Evolutionary conservation across 2,329 filamentous ascomycete species (phyloP).

Genomic region (Spiromastix sp.): DNA sequence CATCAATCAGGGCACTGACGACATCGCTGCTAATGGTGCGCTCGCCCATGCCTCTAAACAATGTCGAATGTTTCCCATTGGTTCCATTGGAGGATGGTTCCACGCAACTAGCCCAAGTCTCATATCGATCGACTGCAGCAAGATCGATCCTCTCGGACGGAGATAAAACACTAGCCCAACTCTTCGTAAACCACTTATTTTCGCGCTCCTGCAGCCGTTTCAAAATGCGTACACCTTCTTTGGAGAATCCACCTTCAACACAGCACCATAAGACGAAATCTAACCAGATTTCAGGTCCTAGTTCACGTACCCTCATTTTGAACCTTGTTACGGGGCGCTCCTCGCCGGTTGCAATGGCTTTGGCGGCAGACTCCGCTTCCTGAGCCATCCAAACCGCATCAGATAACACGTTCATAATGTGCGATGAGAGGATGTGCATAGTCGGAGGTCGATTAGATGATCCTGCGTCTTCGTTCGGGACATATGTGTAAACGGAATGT

Average conservation of each 20-base stretch:
- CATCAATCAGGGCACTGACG: slow-evolving; percentile 45
- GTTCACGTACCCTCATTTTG: slow-evolving; percentile 31
- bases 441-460: slow-evolving; percentile 30
- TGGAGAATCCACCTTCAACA: slow-evolving; percentile 35
- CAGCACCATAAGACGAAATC: slow-evolving; percentile 42
- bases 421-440: slow-evolving; percentile 32
- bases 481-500: slow-evolving; percentile 33
- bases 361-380: slow-evolving; percentile 26
- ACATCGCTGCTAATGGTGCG: slow-evolving; percentile 50
- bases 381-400: slow-evolving; percentile 36
- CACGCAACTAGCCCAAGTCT: slow-evolving; percentile 26
- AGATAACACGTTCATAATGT: slow-evolving; percentile 37
- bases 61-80: slow-evolving; percentile 11
- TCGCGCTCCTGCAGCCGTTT: slow-evolving; percentile 21
- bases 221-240: slow-evolving; percentile 31
- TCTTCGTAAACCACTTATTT: slow-evolving; percentile 30
- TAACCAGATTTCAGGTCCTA: slow-evolving; percentile 39
- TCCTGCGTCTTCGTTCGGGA: slow-evolving; percentile 16
- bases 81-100: slow-evolving; percentile 7
- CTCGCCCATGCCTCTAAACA: slow-evolving; percentile 31
- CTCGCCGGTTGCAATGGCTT: slow-evolving; percentile 27
- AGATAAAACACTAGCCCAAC: slow-evolving; percentile 27
- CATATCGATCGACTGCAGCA: slow-evolving; percentile 26
- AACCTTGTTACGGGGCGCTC: slow-evolving; percentile 29
- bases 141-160: slow-evolving; percentile 19